Evolutionary conservation across 2,329 filamentous ascomycete species (phyloP).

Genomic region (Botrytis sinoallii): DNA sequence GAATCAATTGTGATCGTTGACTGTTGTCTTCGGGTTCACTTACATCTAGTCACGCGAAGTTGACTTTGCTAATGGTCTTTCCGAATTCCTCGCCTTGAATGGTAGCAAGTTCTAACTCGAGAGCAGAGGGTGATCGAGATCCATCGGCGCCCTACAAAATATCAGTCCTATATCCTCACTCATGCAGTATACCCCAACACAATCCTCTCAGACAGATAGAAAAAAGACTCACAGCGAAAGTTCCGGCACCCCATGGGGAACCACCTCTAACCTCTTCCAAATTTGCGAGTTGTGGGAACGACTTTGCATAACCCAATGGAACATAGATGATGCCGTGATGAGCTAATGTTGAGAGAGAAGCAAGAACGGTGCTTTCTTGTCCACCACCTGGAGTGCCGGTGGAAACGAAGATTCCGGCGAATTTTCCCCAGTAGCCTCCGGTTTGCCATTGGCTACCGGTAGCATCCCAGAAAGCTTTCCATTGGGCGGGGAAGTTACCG

Average conservation of each 20-base stretch:
- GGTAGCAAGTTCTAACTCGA: conserved; percentile 76
- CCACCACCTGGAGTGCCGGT: conserved; percentile 84
- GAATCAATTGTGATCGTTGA: not conserved
- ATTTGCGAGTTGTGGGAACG: conserved; percentile 68
- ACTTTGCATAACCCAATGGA: conserved; percentile 86
- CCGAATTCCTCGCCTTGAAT: conserved; percentile 87
- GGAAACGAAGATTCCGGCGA: conserved; percentile 85
- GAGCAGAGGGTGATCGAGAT: conserved; percentile 71
- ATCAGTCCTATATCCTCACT: conserved; percentile 20
- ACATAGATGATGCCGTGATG: conserved; percentile 97
- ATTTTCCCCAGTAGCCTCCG: conserved; percentile 81
- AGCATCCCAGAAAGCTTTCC: conserved; percentile 85
- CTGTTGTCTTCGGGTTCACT: not conserved
- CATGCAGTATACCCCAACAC: not conserved
- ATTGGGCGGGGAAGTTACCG: conserved; percentile 96
- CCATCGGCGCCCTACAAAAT: conserved; percentile 60
- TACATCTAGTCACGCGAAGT: conserved; percentile 72
- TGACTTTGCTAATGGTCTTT: conserved; percentile 67
- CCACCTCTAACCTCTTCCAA: conserved; percentile 81
- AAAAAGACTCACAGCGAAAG: conserved; percentile 62
- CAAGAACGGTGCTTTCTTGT: conserved; percentile 83
- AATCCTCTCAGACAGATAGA: not conserved
- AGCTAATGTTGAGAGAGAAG: conserved; percentile 76
- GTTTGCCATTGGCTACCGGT: conserved; percentile 79
- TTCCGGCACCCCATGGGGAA: conserved; percentile 89